A percentile compares a stretch with the other conserved stretches of the same genome.
Evolutionary conservation across 768 basidiomycete species (phyloP).

Genomic region (Pleurotus ostreatus): DNA sequence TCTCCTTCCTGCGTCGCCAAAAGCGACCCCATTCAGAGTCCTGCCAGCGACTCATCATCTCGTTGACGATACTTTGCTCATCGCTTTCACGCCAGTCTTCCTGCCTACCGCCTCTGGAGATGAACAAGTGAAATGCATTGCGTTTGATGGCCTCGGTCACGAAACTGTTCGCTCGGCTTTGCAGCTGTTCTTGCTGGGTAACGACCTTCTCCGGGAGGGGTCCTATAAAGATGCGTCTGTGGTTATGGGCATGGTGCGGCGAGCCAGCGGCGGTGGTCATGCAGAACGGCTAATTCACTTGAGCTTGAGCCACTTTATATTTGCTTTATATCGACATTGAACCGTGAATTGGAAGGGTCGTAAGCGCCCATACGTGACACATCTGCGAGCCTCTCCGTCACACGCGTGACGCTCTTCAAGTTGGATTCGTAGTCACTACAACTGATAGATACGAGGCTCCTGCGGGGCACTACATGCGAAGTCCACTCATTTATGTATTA

Average conservation of each 20-base stretch:
- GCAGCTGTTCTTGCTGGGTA: constrained; percentile 32
- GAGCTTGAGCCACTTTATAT: no score
- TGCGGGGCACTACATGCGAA: no score
- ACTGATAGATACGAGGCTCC: no score
- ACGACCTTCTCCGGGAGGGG: constrained; percentile 68
- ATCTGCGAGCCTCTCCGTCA: no score
- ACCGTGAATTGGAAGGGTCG: no score
- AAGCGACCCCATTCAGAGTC: constrained; percentile 62
- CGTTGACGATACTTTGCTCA: constrained; percentile 46
- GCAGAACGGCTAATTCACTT: no score
- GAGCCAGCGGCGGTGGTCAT: no score
- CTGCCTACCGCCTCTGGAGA: constrained; percentile 56
- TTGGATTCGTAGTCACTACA: no score
- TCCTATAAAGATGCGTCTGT: constrained; percentile 66
- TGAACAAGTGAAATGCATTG: constrained; percentile 62
- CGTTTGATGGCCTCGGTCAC: constrained; percentile 48
- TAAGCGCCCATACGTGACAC: no score
- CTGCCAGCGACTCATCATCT: constrained; percentile 59
- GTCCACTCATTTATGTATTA: no score
- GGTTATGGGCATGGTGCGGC: constrained; percentile 23
- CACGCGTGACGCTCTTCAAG: no score
- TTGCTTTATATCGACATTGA: no score
- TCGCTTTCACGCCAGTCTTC: constrained; percentile 65
- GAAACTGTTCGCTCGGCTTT: constrained; percentile 23
- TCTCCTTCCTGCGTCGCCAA: constrained; percentile 32